phyloP scores from a whole-genome alignment of 163 green algal genomes.

The Coccomyxa subellipsoidea region DNA sequence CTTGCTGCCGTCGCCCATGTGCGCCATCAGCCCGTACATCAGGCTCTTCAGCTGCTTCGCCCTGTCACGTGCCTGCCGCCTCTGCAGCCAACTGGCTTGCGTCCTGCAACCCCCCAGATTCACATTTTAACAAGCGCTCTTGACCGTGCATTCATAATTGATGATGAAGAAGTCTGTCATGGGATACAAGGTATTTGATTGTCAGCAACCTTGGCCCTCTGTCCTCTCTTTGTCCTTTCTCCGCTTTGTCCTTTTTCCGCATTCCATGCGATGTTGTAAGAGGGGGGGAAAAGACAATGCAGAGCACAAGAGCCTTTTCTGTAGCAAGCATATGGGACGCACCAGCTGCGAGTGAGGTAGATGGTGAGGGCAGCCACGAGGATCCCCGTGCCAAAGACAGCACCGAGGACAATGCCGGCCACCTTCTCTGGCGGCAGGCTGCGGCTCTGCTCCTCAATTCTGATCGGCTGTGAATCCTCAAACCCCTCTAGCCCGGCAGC shows the following conservation, averaged over 20 bases:
- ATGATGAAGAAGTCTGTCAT: too few species aligned
- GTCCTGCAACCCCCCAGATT: background rate
- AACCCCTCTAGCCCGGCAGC: slow-evolving; percentile 25
- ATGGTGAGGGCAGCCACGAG: background rate
- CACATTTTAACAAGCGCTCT: background rate
- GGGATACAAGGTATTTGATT: too few species aligned
- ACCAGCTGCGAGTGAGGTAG: background rate
- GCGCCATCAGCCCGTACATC: slow-evolving; percentile 38
- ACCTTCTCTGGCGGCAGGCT: background rate
- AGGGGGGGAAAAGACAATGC: too few species aligned
- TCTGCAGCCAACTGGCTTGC: background rate
- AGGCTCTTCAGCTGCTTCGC: slow-evolving; percentile 3
- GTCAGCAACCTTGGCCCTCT: too few species aligned
- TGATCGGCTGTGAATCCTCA: background rate
- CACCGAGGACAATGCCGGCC: background rate
- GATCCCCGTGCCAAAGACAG: background rate
- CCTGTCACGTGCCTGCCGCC: background rate
- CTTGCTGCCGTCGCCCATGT: slow-evolving; percentile 12
- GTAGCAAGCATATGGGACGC: background rate
- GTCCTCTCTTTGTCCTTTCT: too few species aligned
- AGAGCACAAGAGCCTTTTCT: background rate
- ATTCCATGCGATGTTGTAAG: too few species aligned
- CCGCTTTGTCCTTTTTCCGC: too few species aligned
- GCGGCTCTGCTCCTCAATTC: background rate
- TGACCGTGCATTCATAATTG: too few species aligned